Conservation (phyloP, 2,329 filamentous ascomycete genomes). For the Fusarium liriodendri region DNA sequence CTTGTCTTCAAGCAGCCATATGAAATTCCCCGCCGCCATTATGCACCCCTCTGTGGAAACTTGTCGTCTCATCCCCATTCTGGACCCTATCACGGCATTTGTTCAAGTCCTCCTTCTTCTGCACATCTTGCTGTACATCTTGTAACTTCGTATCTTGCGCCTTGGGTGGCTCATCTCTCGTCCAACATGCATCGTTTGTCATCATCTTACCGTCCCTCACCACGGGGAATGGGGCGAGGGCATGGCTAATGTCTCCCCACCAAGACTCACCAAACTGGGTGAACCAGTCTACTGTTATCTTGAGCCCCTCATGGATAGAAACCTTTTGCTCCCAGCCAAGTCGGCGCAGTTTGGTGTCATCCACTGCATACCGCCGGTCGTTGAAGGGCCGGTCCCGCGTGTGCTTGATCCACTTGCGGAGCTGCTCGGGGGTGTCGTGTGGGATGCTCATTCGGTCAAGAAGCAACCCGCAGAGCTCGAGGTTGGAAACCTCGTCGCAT, state of each 20-base stretch:
- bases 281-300: constrained; percentile 77
- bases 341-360: constrained; percentile 73
- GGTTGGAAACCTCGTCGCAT: constrained; percentile 80
- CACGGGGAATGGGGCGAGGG: constrained; percentile 75
- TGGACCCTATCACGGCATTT: constrained; percentile 19
- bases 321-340: constrained; percentile 79
- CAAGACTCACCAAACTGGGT: constrained; percentile 71
- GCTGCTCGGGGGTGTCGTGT: constrained; percentile 61
- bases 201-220: constrained; percentile 68
- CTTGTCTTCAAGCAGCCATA: constrained; percentile 20
- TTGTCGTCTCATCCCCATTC: constrained; percentile 14
- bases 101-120: constrained; percentile 20
- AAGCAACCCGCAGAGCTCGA: constrained; percentile 74
- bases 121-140: constrained; percentile 21
- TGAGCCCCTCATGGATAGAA: constrained; percentile 71
- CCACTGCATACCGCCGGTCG: constrained; percentile 78
- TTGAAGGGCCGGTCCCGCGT: constrained; percentile 84
- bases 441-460: constrained; percentile 71
- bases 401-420: constrained; percentile 76
- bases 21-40: constrained; percentile 10
- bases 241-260: constrained; percentile 79
- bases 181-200: constrained; percentile 56
- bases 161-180: constrained; percentile 48
- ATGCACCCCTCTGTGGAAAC: constrained; percentile 14
- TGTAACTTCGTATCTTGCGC: constrained; percentile 35